Evolutionary conservation across 805 yeast genomes (phyloP).

Genomic region (Yarrowia sp.): DNA sequence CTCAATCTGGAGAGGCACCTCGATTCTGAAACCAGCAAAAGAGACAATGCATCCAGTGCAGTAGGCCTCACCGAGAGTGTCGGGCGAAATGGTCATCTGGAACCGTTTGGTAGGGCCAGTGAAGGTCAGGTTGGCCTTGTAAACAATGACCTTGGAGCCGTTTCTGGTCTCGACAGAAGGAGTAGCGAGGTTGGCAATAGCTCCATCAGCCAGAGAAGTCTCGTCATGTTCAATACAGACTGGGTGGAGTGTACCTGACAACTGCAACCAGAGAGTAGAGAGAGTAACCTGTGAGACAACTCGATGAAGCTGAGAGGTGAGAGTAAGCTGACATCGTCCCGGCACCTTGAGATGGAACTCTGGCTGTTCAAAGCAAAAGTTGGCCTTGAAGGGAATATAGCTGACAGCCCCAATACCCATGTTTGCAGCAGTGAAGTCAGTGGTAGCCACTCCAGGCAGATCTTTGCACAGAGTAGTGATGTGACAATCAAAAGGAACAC

Average conservation of each 20-base stretch:
- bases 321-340: conserved; percentile 41
- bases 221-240: conserved; percentile 41
- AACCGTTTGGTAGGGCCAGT: conserved; percentile 16
- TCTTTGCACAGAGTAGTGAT: conserved; percentile 1
- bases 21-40: conserved; percentile 14
- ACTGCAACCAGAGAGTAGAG: conserved; percentile 38
- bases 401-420: conserved; percentile 33
- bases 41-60: conserved; percentile 36
- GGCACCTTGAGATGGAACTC: conserved; percentile 43
- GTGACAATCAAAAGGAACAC: conserved; percentile 22
- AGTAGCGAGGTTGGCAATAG: conserved; percentile 14
- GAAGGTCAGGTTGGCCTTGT: conserved; percentile 33
- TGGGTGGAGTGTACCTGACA: conserved; percentile 33
- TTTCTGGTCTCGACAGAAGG: conserved; percentile 16
- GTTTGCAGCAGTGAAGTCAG: conserved; percentile 10
- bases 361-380: conserved; percentile 42
- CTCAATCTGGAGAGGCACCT: conserved; percentile 32
- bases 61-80: conserved; percentile 23
- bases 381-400: conserved; percentile 39
- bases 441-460: neutral
- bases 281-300: conserved; percentile 27
- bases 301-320: conserved; percentile 38
- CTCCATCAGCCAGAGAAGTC: conserved; percentile 4
- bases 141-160: conserved; percentile 29
- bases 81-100: conserved; percentile 23